Evolutionary conservation across 2,329 filamentous ascomycete species (phyloP), one percentile per base, ranked within the genome.

Genomic region (Diaporthe helianthi): DNA sequence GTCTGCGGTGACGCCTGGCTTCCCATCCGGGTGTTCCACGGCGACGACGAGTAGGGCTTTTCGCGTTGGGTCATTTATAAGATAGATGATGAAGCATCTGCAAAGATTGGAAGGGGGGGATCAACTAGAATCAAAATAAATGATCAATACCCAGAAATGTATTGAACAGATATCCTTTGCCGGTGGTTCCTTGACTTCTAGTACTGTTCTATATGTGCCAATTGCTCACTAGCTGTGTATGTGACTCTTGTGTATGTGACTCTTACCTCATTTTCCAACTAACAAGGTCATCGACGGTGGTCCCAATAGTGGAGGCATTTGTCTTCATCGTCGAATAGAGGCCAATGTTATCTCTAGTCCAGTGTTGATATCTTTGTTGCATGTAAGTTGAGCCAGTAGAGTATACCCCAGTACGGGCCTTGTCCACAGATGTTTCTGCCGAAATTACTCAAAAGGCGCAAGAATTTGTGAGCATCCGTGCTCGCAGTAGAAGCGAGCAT

Each of bases 11-110:
- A 95, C 77, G 80, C 77, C 33, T 95, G 91, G 90, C 77, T 93
- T 76, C 92, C 92, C 0, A 80, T 92, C 71, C 91, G 90, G 85
- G 92, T 95, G 44, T 96, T 96, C 85, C 93, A 93, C 77, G 92
- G 91, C 9, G 92, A 94, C 75, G 91, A 94, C 76, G 92, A 94
- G 83, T 94, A 88, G 63, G 19, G 3, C 1, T 17, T 3, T 3
- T 3, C 1, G 0, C 4, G 9, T 12, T 12, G 9, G 26, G 15
- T 60, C 10, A 22, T 33, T 22, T 33, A 31, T 6, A 9, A 26
- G 38, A 60, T 46, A 60, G 55, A 61, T n/a, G 33, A 17, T 15
- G 24, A n/a, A 33, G 29, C 13, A 36, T 63, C 58, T 63, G 41
- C 44, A 49, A 63, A 63, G 58, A 63, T 49, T 24, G 9, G 44